Evolutionary conservation across 2,329 filamentous ascomycete genomes (phyloP), one percentile per base, ranked within the genome.

Genomic region (Aspergillus costaricaensis): DNA sequence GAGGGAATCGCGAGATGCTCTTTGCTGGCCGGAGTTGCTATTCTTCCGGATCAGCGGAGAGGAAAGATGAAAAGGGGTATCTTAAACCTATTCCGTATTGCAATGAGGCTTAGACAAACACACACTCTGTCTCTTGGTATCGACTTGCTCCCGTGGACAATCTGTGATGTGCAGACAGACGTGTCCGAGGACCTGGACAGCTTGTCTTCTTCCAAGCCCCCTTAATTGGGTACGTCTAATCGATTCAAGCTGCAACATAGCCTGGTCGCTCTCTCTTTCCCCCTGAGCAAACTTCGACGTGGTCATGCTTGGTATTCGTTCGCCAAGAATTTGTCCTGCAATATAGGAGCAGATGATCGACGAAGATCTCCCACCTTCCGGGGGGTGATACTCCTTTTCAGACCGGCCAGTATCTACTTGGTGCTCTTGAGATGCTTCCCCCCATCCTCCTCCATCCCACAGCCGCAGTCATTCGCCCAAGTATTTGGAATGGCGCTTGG

Each of bases 311-410:
- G 21, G 23, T 55, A 27, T 14, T 57, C 43, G 48, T 47, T 57
- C 59, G 64, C 64, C 62, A 66, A 65, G 64, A 57, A 21, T 21
- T 19, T n/a, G 43, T 50, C 44, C 62, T 60, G 59, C 59, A 62
- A 48, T 39, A 55, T 57, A 38, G 47, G 47, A 57, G 55, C 55
- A 66, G 56, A 64, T 63, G 65, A 67, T 67, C 65, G 61, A 65
- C 65, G 56, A 57, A 58, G 65, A 67, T 67, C 65, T 63, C 57
- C 63, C 62, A 55, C 49, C 60, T 59, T 36, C 51, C 58, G 36
- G 17, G 19, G 41, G 23, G 21, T 27, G 25, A 39, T 43, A 41
- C 48, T 56, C 53, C 41, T 49, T 43, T 50, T 55, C 55, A 52
- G 55, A 54, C 23, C 52, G 52, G n/a, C 47, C 21, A 43, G 48